These are phyloP conservation scores for Drosera spatulata DNA, from an alignment of 179 eudicot species.

Conservation along the genomic window DNA sequence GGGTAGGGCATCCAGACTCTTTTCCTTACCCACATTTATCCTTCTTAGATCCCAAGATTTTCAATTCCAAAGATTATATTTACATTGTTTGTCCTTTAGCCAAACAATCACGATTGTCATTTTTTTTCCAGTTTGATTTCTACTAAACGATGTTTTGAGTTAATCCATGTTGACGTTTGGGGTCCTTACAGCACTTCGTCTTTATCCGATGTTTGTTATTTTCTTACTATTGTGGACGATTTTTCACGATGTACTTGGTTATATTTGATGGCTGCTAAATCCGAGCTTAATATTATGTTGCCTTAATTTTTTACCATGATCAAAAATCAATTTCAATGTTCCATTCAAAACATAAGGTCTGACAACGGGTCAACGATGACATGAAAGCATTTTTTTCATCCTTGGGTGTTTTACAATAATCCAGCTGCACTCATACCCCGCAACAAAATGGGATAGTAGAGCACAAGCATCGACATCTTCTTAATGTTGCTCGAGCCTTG, in stretches of 20 bases:
- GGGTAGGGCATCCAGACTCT: too few species aligned
- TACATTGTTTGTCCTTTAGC: neutral
- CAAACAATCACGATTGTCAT: neutral
- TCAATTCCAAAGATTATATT: too few species aligned
- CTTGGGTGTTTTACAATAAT: neutral
- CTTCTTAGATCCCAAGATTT: neutral
- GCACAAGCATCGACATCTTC: neutral
- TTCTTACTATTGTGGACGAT: neutral
- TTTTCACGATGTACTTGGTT: neutral
- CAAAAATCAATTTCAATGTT: neutral
- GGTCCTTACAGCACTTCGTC: neutral
- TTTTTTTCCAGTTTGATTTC: neutral
- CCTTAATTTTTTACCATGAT: neutral
- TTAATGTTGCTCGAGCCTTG: neutral
- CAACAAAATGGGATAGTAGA: neutral
- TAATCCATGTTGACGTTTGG: neutral
- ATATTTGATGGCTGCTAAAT: neutral
- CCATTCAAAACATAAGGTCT: neutral
- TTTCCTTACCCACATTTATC: too few species aligned
- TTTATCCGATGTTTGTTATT: neutral
- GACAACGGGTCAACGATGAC: neutral
- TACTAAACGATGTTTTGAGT: neutral
- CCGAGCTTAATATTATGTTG: neutral
- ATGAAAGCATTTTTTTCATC: neutral
- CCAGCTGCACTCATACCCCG: neutral